Conservation (phyloP, 208 protist species). For the Crithidia brevicula region DNA sequence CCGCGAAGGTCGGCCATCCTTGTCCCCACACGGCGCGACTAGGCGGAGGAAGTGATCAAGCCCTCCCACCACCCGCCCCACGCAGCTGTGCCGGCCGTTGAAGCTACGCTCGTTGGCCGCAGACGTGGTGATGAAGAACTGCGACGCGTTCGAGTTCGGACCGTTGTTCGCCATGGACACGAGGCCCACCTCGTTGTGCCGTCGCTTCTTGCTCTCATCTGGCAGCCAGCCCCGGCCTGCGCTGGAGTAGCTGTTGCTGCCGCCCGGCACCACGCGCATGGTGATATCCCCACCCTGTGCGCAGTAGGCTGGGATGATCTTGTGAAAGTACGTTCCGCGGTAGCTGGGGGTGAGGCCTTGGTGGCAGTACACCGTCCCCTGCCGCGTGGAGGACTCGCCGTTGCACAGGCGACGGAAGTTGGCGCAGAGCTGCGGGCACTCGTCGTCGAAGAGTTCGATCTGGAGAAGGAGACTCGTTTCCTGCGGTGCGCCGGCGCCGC, state of each 20-base stretch:
- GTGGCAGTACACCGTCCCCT: slow-evolving; percentile 59
- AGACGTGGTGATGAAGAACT: slow-evolving; percentile 94
- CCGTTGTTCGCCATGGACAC: slow-evolving; percentile 94
- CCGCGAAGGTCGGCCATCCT: slow-evolving; percentile 66
- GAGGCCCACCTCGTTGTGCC: slow-evolving; percentile 82
- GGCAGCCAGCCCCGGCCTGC: slow-evolving; percentile 81
- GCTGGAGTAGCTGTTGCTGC: slow-evolving; percentile 87
- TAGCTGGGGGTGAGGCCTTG: slow-evolving; percentile 81
- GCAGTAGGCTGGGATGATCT: slow-evolving; percentile 88
- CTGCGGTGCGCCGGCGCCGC: slow-evolving; percentile 42
- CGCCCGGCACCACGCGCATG: slow-evolving; percentile 82
- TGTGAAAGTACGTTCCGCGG: slow-evolving; percentile 91
- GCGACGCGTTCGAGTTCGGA: slow-evolving; percentile 92
- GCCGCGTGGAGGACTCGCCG: slow-evolving; percentile 38
- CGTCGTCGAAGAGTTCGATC: slow-evolving; percentile 87
- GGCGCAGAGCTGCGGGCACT: slow-evolving; percentile 73
- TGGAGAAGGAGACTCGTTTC: slow-evolving; percentile 40
- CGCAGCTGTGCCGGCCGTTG: slow-evolving; percentile 74
- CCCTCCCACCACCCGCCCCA: slow-evolving; percentile 59
- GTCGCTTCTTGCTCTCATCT: slow-evolving; percentile 95
- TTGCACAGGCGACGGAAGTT: slow-evolving; percentile 82
- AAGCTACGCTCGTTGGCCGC: slow-evolving; percentile 57
- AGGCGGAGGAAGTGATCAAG: slow-evolving; percentile 63
- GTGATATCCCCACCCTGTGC: slow-evolving; percentile 97
- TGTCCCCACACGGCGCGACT: slow-evolving; percentile 67